phyloP scores from a whole-genome alignment of 371 early-diverging fungal species.

The Encephalitozoon intestinalis region DNA sequence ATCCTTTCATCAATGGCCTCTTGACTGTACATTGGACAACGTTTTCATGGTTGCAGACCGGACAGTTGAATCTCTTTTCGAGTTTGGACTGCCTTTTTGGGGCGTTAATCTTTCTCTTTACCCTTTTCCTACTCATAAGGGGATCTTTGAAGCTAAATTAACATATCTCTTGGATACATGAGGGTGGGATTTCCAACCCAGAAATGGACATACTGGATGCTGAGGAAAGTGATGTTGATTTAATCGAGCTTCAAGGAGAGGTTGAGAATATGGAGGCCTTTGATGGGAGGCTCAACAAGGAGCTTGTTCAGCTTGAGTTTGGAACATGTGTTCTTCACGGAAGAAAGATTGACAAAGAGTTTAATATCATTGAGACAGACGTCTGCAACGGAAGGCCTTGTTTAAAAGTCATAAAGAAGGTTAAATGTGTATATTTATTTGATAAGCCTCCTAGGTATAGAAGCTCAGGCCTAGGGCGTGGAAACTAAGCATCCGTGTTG shows the following conservation, averaged over 20 bases:
- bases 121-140: conserved; percentile 43
- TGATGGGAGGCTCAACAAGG: conserved; percentile 25
- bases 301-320: conserved; percentile 13
- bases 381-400: neutral
- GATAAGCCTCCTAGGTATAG: conserved; percentile 34
- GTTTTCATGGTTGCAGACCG: conserved; percentile 50
- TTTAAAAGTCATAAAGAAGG: neutral
- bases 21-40: conserved; percentile 51
- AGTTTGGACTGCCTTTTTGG: neutral
- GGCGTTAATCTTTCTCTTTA: conserved; percentile 29
- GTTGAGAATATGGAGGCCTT: conserved; percentile 33
- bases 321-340: conserved; percentile 27
- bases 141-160: neutral
- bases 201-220: neutral
- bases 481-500: neutral
- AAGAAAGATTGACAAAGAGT: conserved; percentile 8
- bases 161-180: neutral
- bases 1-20: conserved; percentile 28
- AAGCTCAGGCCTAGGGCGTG: neutral
- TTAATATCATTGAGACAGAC: conserved; percentile 10
- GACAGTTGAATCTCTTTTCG: conserved; percentile 54
- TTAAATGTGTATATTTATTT: conserved; percentile 14
- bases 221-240: neutral
- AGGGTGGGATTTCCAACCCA: neutral
- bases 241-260: conserved; percentile 37